Base-by-base conservation (phyloP, 2,329 filamentous ascomycete genomes). In the Ophiostoma triangulosporum region DNA sequence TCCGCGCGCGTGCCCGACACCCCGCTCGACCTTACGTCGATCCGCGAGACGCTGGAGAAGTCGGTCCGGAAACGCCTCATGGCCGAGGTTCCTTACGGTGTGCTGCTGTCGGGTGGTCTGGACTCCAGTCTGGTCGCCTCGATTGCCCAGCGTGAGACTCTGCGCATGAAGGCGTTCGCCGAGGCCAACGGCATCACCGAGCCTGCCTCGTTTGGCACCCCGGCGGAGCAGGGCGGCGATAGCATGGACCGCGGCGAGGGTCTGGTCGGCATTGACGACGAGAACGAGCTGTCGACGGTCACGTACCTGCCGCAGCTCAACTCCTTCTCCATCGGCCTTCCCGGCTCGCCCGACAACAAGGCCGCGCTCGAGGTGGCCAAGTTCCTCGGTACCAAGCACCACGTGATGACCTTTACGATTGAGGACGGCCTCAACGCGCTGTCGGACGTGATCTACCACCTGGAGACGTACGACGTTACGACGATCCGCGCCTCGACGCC, bases 31-130 rank as follows among this genome's bases (percentile, higher is more conserved):
- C 82, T 89, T 67, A 94, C 86, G 74, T 67, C 80, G 52, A 77
- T 98, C 61, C 81, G 93, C 60, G 78, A 84, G 65, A 83, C 84
- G 1, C 76, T 98, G 57, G 93, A 97, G 76, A 86, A 83, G 69
- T 83, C 93, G 11, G 93, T 98, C 54, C 82, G 91, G 65, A 98
- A 98, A 75, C 84, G 93, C 60, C 77, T 98, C 67, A 98, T 98
- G 93, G 93, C 93, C 22, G 93, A 98, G 71, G 93, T 98, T 33
- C 93, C 93, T 15, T 98, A 96, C 67, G 93, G 93, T 69, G 93
- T 98, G 22, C 73, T 98, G 56, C 76, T 98, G 50, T 98, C 93
- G 51, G 93, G 93, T 64, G 93, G 93, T 62, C 77, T 98, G 51
- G 93, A 98, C 70, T 98, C 93, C 48, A 95, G 88, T 68, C 73